phyloP scores from a whole-genome alignment of 805 yeast genomes.

The Metschnikowia borealis region DNA sequence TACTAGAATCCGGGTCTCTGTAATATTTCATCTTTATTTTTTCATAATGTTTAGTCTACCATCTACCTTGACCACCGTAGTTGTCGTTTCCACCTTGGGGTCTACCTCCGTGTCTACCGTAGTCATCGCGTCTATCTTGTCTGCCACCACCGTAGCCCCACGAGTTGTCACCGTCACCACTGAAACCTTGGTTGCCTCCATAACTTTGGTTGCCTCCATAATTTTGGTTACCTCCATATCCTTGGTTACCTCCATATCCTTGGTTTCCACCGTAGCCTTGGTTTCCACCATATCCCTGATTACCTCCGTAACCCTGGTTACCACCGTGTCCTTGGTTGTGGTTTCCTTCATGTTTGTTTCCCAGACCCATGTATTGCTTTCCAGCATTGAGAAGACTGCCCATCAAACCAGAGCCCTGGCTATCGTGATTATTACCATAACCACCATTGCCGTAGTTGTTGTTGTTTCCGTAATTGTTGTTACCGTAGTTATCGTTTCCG shows the following conservation, averaged over 20 bases:
- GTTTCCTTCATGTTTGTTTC: not conserved
- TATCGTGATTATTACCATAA: not conserved
- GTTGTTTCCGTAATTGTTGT: not conserved
- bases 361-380: slow-evolving; percentile 1
- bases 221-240: slow-evolving; percentile 4
- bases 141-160: slow-evolving; percentile 8
- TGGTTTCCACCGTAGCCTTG: not conserved
- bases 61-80: slow-evolving; percentile 10
- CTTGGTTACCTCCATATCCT: slow-evolving; percentile 5
- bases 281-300: slow-evolving; percentile 3
- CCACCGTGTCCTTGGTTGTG: slow-evolving; percentile 8
- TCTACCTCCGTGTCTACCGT: slow-evolving; percentile 3
- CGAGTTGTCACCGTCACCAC: not conserved
- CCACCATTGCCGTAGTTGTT: not conserved
- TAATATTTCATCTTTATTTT: too few species aligned
- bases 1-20: too few species aligned
- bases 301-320: slow-evolving; percentile 2
- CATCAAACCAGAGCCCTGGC: slow-evolving; percentile 1
- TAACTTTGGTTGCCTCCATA: not conserved
- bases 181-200: slow-evolving; percentile 4
- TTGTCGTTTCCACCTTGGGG: slow-evolving; percentile 7
- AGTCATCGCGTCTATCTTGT: slow-evolving; percentile 2
- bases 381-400: slow-evolving; percentile 2
- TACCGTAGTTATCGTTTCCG: not conserved
- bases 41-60: slow-evolving; percentile 1